These are phyloP conservation scores for Polyrhizophydium stewartii DNA, from an alignment of 371 early-diverging fungal genomes.

Conservation along the genomic window DNA sequence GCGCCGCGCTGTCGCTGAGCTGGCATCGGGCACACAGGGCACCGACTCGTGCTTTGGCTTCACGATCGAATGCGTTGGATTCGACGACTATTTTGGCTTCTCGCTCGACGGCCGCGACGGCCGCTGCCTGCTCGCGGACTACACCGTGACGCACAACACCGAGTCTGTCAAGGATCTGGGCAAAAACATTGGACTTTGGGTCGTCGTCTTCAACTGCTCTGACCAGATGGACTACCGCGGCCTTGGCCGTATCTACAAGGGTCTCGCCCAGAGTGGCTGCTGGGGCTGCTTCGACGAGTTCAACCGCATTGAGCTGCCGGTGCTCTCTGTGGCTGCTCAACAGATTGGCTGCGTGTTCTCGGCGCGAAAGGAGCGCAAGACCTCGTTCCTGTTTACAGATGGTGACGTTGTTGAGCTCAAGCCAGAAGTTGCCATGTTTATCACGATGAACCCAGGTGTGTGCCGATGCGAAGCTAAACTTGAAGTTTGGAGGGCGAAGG, in stretches of 20 bases:
- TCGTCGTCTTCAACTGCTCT: conserved; percentile 66
- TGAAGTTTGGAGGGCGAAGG: too few species aligned
- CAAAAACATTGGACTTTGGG: conserved; percentile 60
- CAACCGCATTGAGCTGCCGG: conserved; percentile 63
- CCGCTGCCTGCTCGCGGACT: too few species aligned
- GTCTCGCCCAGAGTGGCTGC: conserved; percentile 55
- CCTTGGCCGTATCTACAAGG: conserved; percentile 61
- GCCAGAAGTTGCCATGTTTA: conserved; percentile 63
- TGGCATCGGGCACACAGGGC: too few species aligned
- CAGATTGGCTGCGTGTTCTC: conserved; percentile 60
- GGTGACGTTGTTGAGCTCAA: conserved; percentile 61
- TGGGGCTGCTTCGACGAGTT: conserved; percentile 72
- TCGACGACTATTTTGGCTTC: too few species aligned
- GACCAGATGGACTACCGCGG: conserved; percentile 65
- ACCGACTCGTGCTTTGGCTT: too few species aligned
- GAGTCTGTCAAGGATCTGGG: conserved; percentile 65
- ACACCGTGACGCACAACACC: conserved; percentile 60
- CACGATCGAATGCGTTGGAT: too few species aligned
- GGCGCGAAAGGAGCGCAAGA: conserved; percentile 53
- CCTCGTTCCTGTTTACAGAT: conserved; percentile 54
- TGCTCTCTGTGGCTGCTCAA: conserved; percentile 61
- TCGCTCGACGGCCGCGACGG: too few species aligned
- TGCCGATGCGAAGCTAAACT: too few species aligned
- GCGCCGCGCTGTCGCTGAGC: too few species aligned
- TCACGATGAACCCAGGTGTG: conserved; percentile 64